These are phyloP conservation scores for Hibiscus tridactylites DNA, from an alignment of 345 rosid species.

Conservation along the genomic window DNA sequence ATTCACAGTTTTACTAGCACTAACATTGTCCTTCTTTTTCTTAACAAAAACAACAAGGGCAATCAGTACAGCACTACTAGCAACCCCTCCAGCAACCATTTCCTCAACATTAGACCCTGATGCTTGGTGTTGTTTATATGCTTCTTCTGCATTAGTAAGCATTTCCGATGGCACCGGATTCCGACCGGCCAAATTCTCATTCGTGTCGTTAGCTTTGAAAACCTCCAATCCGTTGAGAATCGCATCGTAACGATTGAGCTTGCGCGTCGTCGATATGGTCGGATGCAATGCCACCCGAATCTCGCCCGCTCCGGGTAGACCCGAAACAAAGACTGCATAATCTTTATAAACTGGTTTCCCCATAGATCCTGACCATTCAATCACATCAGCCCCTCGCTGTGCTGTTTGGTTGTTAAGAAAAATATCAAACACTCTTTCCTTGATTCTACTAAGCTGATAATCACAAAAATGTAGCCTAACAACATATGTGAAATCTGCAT, in stretches of 20 bases:
- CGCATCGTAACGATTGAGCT: constrained; percentile 24
- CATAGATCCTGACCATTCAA: constrained; percentile 33
- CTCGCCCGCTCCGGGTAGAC: constrained; percentile 12
- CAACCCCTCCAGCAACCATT: constrained; percentile 33
- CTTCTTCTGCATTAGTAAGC: constrained; percentile 21
- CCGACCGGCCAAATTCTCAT: constrained; percentile 37
- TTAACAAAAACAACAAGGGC: constrained; percentile 13
- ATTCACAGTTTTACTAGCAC: not conserved
- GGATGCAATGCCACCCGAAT: constrained; percentile 49
- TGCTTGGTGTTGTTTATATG: not conserved
- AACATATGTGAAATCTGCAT: constrained; percentile 45
- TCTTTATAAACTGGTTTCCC: constrained; percentile 44
- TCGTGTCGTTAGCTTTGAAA: constrained; percentile 39
- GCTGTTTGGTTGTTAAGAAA: constrained; percentile 43
- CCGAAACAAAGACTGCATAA: constrained; percentile 28
- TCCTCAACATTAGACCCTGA: constrained; percentile 3
- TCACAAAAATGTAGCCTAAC: constrained; percentile 61
- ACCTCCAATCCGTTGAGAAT: constrained; percentile 51
- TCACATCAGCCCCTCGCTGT: constrained; percentile 34
- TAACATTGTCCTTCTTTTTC: constrained; percentile 14
- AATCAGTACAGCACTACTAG: constrained; percentile 27
- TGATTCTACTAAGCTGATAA: constrained; percentile 17
- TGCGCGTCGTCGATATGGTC: constrained; percentile 19
- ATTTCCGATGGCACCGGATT: constrained; percentile 40
- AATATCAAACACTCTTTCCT: constrained; percentile 46